Evolutionary conservation across 495 filamentous ascomycete genomes (phyloP), one percentile per base, ranked within the genome.

Genomic region (Elaphomyces granulatus): DNA sequence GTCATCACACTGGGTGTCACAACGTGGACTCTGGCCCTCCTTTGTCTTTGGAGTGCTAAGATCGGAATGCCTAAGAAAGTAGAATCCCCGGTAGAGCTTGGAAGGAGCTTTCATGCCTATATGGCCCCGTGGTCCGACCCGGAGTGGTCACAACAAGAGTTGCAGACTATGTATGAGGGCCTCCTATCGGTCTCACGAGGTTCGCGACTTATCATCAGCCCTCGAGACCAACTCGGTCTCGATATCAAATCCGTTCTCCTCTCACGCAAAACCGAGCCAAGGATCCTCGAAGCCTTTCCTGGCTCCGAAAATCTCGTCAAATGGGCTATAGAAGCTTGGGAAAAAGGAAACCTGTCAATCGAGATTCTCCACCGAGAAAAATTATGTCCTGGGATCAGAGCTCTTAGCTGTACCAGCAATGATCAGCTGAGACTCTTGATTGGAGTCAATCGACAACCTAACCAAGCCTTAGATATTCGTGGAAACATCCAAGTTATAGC

Each of bases 1-100:
- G 61, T 71, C 15, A 67, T 72, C 38, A 63, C 70, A 3, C 56
- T 77, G 6, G 70, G 56, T 20, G 44, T 57, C 4, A 64, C 68
- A 7, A 74, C 69, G 12, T 77, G 73, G 73, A 68, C 55, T 4
- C 58, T 68, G 9, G 72, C 68, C 16, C 41, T 75, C 32, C 55
- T 72, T 9, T 60, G 68, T 0, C 45, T 75, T 4, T 59, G 55
- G 28, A 63, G 53, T 36, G 56, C 61, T 16, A 61, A 60, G 15
- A 56, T 67, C 52, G 55, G 60, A 17, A 67, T 67, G 60, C 66
- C 56, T 20, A 56, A 52, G 42, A 68, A 55, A 37, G 54, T 55
- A 16, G 58, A 50, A 45, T 63, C 59, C 1, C 58, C 55, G 0
- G 58, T 63, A 3, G 57, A 58, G 16, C 48, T 61, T 16, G 60